Conservation (phyloP, 2,329 filamentous ascomycete genomes). For the Setomelanomma holmii region DNA sequence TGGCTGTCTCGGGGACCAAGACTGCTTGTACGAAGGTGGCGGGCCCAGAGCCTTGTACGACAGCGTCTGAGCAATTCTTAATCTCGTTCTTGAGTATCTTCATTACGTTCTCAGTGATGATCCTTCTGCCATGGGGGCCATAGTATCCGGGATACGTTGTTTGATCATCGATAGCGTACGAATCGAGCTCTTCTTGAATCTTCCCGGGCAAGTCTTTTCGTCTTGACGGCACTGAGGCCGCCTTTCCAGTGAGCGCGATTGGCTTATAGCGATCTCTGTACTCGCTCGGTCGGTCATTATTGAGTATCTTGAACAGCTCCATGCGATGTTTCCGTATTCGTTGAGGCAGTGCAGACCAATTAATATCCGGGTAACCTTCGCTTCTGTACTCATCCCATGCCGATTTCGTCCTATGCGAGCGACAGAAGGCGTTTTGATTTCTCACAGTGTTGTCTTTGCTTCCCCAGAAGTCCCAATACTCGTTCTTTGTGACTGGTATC, state of each 20-base stretch:
- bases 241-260: conserved; percentile 33
- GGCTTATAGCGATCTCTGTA: conserved; percentile 29
- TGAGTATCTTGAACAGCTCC: conserved; percentile 66
- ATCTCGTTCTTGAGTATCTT: conserved; percentile 34
- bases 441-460: conserved; percentile 50
- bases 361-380: conserved; percentile 72
- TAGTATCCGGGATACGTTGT: conserved; percentile 72
- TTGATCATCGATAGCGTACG: conserved; percentile 25
- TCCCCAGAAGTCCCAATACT: conserved; percentile 58
- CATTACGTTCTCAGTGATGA: conserved; percentile 65
- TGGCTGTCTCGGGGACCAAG: conserved; percentile 75
- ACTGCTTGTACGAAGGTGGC: conserved; percentile 50
- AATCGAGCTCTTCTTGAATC: conserved; percentile 41
- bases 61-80: conserved; percentile 32
- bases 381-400: conserved; percentile 54
- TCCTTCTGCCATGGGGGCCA: conserved; percentile 73
- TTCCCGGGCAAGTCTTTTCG: conserved; percentile 55
- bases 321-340: conserved; percentile 66
- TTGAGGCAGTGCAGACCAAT: conserved; percentile 68
- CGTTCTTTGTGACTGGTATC: conserved; percentile 61
- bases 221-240: conserved; percentile 25
- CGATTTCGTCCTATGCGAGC: conserved; percentile 39
- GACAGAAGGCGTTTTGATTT: conserved; percentile 57
- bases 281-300: conserved; percentile 47
- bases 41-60: conserved; percentile 39